phyloP scores from a whole-genome alignment of 352 stramenopile species.

The Phytophthora pinifolia region DNA sequence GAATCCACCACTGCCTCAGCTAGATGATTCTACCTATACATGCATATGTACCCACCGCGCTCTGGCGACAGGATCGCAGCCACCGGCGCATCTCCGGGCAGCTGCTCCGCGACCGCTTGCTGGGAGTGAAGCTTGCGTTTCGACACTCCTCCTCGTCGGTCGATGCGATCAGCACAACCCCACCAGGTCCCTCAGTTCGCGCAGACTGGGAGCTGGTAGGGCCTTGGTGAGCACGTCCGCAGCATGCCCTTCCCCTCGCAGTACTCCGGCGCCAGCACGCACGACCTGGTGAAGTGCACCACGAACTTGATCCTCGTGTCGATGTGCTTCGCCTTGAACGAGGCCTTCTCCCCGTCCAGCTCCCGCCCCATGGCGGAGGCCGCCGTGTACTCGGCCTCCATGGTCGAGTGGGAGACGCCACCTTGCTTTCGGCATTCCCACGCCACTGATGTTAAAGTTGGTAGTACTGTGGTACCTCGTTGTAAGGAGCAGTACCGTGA shows the following conservation, averaged over 20 bases:
- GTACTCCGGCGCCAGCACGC: neutral
- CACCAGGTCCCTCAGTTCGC: neutral
- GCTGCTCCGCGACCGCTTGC: too few species aligned
- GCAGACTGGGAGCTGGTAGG: too few species aligned
- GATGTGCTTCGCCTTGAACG: neutral
- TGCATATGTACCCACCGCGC: too few species aligned
- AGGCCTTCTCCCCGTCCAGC: neutral
- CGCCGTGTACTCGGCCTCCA: too few species aligned
- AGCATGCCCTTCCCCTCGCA: neutral
- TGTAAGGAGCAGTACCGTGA: slow-evolving; percentile 1
- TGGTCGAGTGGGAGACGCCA: too few species aligned
- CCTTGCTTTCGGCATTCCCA: too few species aligned
- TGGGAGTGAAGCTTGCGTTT: too few species aligned
- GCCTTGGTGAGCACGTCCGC: neutral
- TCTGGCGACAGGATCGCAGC: too few species aligned
- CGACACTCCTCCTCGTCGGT: slow-evolving; percentile 1
- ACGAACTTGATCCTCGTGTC: slow-evolving; percentile 2
- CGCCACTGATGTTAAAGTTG: neutral
- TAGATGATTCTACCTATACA: too few species aligned
- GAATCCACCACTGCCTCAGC: too few species aligned
- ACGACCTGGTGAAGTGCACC: neutral
- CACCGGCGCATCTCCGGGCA: too few species aligned
- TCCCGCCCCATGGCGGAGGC: too few species aligned
- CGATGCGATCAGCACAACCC: neutral
- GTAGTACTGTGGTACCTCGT: neutral